Base-by-base conservation (phyloP, 2,329 filamentous ascomycete genomes). In the Neoascochyta sp. region DNA sequence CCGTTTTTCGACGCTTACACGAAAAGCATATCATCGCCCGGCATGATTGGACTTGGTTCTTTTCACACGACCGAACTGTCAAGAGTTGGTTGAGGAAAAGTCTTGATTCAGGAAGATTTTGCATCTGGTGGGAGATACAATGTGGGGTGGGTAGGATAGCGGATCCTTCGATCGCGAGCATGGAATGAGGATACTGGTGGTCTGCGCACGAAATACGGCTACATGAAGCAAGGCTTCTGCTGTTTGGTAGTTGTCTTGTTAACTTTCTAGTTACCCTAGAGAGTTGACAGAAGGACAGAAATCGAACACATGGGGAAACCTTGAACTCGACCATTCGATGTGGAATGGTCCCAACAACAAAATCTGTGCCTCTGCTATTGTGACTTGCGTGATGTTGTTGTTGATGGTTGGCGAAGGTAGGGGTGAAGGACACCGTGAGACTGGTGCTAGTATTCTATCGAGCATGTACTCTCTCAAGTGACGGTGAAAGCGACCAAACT, bases 21-120 rank as follows among this genome's bases (percentile, higher is more conserved):
- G 52, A 57, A 61, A 60, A 60, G 55, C 55, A 58, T 50, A 52
- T 52, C 38, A 54, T 57, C 53, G 47, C 50, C 50, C 45, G 48
- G 53, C 57, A 61, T 58, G 43, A 57, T 57, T 52, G 45, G 51
- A 57, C 49, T 47, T 43, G 43, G 54, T 48, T 53, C 54, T 56
- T 59, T 54, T 51, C 45, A 48, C 48, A 48, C 51, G 47, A 48
- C 44, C 46, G 50, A 47, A 46, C 45, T 41, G 50, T 49, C 46
- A 59, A 52, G 50, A 54, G 52, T 55, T 51, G 53, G 54, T 50
- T 53, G 43, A 43, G 51, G 44, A 53, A 54, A 57, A 50, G 50
- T 57, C 51, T 50, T 44, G 48, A 50, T 51, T 51, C 46, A 52
- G 45, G 48, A 50, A 57, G 43, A 52, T 49, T 45, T 53, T 56